Conservation (phyloP, 768 basidiomycete genomes). For the Auricularia sp. region DNA sequence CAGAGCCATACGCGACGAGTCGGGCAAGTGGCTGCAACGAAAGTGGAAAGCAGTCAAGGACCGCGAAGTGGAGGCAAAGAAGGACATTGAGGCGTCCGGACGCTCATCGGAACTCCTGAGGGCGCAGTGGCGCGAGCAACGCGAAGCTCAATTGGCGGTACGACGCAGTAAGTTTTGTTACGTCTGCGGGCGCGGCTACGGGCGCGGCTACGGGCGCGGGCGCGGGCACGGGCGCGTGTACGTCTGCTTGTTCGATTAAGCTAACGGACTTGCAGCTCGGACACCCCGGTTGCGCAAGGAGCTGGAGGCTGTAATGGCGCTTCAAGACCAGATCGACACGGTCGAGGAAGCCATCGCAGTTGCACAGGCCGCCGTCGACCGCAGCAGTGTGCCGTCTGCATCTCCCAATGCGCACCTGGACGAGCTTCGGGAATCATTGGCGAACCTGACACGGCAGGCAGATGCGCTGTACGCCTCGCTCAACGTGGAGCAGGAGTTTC, state of each 20-base stretch:
- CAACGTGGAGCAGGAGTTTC: conserved; percentile 23
- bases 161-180: conserved; percentile 17
- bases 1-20: conserved; percentile 15
- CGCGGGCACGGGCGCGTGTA: no score
- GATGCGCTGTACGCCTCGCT: conserved; percentile 26
- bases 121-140: conserved; percentile 25
- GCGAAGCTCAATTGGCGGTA: conserved; percentile 20
- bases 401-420: conserved; percentile 6
- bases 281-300: conserved; percentile 22
- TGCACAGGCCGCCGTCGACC: conserved; percentile 1
- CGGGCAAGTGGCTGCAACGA: conserved; percentile 24
- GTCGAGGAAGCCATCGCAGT: conserved; percentile 15
- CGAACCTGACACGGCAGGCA: conserved; percentile 14
- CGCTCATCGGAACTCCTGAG: conserved; percentile 14
- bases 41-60: conserved; percentile 11
- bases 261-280: not conserved
- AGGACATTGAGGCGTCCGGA: conserved; percentile 12
- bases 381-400: not conserved
- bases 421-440: conserved; percentile 15
- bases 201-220: no score
- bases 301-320: conserved; percentile 19
- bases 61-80: conserved; percentile 9
- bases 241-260: not conserved
- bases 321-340: conserved; percentile 21
- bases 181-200: no score